Conservation (phyloP, 1,284 basidiomycete species). For the Exobasidium rhododendri region DNA sequence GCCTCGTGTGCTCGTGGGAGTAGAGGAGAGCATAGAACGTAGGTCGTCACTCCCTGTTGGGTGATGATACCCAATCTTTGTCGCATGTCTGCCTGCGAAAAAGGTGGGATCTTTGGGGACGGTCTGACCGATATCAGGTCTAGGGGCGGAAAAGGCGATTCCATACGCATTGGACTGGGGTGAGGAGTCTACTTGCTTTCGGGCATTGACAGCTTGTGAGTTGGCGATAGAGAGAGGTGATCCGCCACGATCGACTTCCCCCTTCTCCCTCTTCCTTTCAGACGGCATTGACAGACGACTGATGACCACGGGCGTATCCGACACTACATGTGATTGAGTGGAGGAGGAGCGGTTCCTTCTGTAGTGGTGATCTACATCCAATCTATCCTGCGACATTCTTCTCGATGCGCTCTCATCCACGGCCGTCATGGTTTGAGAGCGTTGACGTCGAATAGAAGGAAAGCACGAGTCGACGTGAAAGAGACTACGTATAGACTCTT, state of each 20-base stretch:
- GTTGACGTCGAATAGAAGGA: not conserved
- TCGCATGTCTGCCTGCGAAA: conserved; percentile 3
- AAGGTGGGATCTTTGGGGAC: not conserved
- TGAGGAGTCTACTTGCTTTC: not conserved
- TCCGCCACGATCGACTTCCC: no score
- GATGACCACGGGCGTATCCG: not conserved
- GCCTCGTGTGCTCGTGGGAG: not conserved
- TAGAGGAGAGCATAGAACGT: not conserved
- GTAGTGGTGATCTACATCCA: not conserved
- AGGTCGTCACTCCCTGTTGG: conserved; percentile 11
- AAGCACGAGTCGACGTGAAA: not conserved
- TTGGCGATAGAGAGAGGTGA: no score
- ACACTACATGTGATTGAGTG: not conserved
- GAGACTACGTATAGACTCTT: not conserved
- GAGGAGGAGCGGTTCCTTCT: no score
- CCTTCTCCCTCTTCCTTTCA: no score
- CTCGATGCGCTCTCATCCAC: not conserved
- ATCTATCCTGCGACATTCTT: not conserved
- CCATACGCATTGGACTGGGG: not conserved
- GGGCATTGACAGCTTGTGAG: not conserved
- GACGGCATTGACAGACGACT: not conserved
- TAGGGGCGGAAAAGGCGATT: conserved; percentile 4
- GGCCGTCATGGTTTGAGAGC: not conserved
- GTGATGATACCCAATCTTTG: conserved; percentile 5
- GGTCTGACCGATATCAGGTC: conserved; percentile 4